phyloP scores from a whole-genome alignment of 805 yeast genomes.

The Spathaspora arborariae region DNA sequence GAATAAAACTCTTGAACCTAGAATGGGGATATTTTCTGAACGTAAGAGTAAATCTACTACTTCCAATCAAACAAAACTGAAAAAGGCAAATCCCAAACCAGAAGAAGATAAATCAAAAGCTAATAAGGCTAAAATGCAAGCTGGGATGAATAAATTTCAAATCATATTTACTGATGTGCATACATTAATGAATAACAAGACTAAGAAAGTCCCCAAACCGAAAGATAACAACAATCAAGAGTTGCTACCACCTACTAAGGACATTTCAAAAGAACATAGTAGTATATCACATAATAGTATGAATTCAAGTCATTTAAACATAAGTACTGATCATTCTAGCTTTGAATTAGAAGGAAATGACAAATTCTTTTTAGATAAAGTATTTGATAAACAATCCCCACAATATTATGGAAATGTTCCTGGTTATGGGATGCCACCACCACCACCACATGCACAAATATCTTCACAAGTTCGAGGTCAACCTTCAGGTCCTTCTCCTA shows the following conservation, averaged over 20 bases:
- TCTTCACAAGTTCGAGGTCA: slow-evolving; percentile 8
- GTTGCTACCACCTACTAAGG: slow-evolving; percentile 4
- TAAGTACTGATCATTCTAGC: slow-evolving; percentile 35
- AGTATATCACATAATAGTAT: slow-evolving; percentile 18
- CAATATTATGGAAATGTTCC: slow-evolving; percentile 13
- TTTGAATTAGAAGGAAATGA: slow-evolving; percentile 39
- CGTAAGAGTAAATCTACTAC: slow-evolving; percentile 4
- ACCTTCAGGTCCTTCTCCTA: neutral
- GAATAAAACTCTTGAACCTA: slow-evolving; percentile 25
- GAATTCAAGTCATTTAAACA: slow-evolving; percentile 28
- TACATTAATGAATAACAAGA: slow-evolving; percentile 20
- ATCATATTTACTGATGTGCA: slow-evolving; percentile 43
- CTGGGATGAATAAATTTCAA: slow-evolving; percentile 44
- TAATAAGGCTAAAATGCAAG: slow-evolving; percentile 29
- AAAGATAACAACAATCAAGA: slow-evolving; percentile 2
- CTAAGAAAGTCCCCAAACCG: slow-evolving; percentile 8
- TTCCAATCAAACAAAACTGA: slow-evolving; percentile 9
- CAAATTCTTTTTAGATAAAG: slow-evolving; percentile 35
- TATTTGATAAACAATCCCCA: slow-evolving; percentile 40
- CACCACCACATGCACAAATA: slow-evolving; percentile 5
- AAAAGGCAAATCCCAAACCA: slow-evolving; percentile 1
- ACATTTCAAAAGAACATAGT: slow-evolving; percentile 24
- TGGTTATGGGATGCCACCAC: slow-evolving; percentile 27
- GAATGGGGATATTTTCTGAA: slow-evolving; percentile 38
- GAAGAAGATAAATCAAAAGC: slow-evolving; percentile 3